Evolutionary conservation across 129 eudicot genomes (phyloP).

Genomic region (Tagetes patula): DNA sequence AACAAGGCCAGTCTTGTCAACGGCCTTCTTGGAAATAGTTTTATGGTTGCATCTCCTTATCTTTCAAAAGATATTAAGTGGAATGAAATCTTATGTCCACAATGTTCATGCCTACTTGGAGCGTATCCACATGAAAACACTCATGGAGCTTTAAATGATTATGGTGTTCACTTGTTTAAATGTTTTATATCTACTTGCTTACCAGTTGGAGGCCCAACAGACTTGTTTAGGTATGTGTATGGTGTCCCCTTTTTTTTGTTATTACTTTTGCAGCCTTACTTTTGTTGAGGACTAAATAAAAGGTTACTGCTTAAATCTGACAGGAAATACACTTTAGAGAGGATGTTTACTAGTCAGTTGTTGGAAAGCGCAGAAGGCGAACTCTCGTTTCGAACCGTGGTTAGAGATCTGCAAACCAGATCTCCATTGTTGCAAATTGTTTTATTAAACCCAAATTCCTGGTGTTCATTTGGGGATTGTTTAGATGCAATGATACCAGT

Average conservation of each 20-base stretch:
- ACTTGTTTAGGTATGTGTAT: conserved; percentile 59
- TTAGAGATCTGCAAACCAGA: conserved; percentile 66
- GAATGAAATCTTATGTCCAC: conserved; percentile 65
- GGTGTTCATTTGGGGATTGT: conserved; percentile 77
- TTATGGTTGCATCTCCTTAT: conserved; percentile 63
- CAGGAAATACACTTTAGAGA: conserved; percentile 81
- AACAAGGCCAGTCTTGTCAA: conserved; percentile 67
- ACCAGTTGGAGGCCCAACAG: conserved; percentile 44
- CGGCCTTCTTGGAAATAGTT: conserved; percentile 77
- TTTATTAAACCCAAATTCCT: conserved; percentile 79
- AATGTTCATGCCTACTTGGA: conserved; percentile 78
- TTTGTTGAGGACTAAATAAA: background rate
- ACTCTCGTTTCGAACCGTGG: conserved; percentile 79
- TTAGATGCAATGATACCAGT: conserved; percentile 39
- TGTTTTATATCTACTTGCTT: conserved; percentile 69
- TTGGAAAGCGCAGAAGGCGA: conserved; percentile 89
- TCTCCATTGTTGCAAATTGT: conserved; percentile 60
- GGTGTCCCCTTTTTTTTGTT: background rate
- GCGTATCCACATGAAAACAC: conserved; percentile 63
- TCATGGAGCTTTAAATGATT: conserved; percentile 26
- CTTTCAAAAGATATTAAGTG: conserved; percentile 78
- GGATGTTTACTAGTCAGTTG: conserved; percentile 79
- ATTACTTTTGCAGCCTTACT: conserved; percentile 2
- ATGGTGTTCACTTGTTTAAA: conserved; percentile 75
- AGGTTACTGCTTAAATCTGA: background rate